Evolutionary conservation across 257 asterid species (phyloP).

Genomic region (Coffea eugenioides): DNA sequence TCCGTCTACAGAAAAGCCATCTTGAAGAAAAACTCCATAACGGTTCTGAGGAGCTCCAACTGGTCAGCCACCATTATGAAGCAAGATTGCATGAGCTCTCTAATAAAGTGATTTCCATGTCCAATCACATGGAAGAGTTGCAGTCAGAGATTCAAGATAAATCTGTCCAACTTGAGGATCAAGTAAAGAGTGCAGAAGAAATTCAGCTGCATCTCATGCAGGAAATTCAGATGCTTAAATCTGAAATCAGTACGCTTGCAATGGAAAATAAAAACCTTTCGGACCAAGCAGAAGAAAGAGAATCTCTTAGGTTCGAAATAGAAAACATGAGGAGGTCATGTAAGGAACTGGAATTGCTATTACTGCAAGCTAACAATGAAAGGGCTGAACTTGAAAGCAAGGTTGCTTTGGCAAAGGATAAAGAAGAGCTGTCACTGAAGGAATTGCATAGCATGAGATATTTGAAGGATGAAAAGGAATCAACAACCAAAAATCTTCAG

Average conservation of each 20-base stretch:
- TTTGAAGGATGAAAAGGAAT: constrained; percentile 58
- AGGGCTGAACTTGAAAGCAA: constrained; percentile 46
- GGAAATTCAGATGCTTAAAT: constrained; percentile 51
- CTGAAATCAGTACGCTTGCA: constrained; percentile 37
- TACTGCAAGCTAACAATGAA: constrained; percentile 46
- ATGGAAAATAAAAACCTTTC: constrained; percentile 36
- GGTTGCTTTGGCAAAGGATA: constrained; percentile 34
- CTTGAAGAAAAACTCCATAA: constrained; percentile 59
- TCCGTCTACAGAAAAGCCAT: constrained; percentile 51
- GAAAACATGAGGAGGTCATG: constrained; percentile 41
- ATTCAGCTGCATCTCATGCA: constrained; percentile 38
- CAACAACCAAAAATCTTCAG: constrained; percentile 36
- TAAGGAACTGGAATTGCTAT: constrained; percentile 44
- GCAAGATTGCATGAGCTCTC: constrained; percentile 51
- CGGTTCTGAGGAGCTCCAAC: constrained; percentile 55
- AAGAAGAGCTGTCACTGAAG: constrained; percentile 38
- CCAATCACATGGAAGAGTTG: constrained; percentile 38
- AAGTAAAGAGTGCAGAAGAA: constrained; percentile 46
- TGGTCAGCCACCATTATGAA: constrained; percentile 40
- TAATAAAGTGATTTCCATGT: constrained; percentile 39
- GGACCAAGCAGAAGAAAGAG: constrained; percentile 42
- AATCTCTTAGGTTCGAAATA: constrained; percentile 38
- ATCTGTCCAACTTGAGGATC: constrained; percentile 40
- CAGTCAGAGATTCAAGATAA: constrained; percentile 50
- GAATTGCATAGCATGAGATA: constrained; percentile 41